Evolutionary conservation across 306 rosid species (phyloP).

Genomic region (Clitoria ternatea): DNA sequence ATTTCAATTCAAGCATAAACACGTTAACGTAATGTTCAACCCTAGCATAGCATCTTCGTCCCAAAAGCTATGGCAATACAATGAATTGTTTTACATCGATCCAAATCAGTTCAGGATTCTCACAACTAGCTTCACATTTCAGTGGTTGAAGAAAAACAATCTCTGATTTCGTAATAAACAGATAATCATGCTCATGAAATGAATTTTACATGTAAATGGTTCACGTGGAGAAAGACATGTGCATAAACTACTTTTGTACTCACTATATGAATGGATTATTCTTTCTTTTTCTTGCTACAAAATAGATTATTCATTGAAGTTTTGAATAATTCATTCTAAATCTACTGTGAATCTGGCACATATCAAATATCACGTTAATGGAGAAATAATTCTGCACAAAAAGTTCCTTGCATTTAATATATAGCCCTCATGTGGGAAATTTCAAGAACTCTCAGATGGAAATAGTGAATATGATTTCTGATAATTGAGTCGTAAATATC

Average conservation of each 20-base stretch:
- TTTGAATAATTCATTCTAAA: neutral
- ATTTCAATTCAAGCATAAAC: too few relatives aligned
- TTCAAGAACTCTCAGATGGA: neutral
- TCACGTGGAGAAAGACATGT: neutral
- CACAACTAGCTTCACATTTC: too few relatives aligned
- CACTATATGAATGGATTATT: neutral
- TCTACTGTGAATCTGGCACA: too few relatives aligned
- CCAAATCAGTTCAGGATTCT: too few relatives aligned
- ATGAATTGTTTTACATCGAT: too few relatives aligned
- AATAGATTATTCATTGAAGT: neutral
- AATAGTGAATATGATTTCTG: neutral
- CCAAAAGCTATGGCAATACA: too few relatives aligned
- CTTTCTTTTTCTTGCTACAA: too few relatives aligned
- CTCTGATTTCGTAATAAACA: too few relatives aligned
- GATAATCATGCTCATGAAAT: neutral
- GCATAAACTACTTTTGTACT: too few relatives aligned
- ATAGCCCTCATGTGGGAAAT: neutral
- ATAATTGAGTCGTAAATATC: neutral
- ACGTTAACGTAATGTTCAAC: too few relatives aligned
- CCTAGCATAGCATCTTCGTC: too few relatives aligned
- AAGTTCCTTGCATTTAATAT: neutral
- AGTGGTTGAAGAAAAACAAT: too few relatives aligned
- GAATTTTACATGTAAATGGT: neutral
- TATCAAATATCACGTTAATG: neutral
- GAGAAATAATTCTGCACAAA: neutral